Evolutionary conservation across 305 asterid species (phyloP).

Genomic region (Striga hermonthica): DNA sequence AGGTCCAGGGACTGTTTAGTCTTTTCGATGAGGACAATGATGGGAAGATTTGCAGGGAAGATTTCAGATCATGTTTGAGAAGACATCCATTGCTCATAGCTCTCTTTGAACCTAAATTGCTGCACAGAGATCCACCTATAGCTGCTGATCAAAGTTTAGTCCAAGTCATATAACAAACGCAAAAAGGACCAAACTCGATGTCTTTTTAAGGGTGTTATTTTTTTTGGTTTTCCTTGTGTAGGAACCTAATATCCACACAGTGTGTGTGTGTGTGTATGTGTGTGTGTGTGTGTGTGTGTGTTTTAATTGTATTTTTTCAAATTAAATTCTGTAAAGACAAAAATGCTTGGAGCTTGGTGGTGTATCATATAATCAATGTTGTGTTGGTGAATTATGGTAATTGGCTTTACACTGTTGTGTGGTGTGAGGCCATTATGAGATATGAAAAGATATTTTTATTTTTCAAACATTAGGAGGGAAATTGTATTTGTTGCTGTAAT

Average conservation of each 20-base stretch:
- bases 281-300: too few species aligned
- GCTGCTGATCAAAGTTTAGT: constrained; percentile 30
- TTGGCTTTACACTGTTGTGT: neutral
- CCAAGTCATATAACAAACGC: constrained; percentile 32
- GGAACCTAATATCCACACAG: constrained; percentile 24
- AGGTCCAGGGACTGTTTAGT: constrained; percentile 63
- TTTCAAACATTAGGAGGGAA: too few species aligned
- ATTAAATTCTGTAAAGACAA: neutral
- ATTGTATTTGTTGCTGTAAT: too few species aligned
- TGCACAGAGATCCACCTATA: constrained; percentile 30
- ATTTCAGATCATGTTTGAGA: constrained; percentile 57
- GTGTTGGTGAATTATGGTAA: constrained; percentile 21
- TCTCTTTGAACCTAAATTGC: constrained; percentile 53
- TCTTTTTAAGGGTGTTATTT: constrained; percentile 9
- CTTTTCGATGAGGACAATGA: constrained; percentile 62
- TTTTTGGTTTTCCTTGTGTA: constrained; percentile 7
- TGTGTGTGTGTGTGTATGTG: too few species aligned
- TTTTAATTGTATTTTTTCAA: too few species aligned
- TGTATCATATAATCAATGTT: constrained; percentile 7
- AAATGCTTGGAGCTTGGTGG: neutral
- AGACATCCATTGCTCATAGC: constrained; percentile 71
- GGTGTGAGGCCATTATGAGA: neutral
- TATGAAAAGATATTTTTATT: too few species aligned
- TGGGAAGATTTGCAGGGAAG: constrained; percentile 68
- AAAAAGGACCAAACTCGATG: neutral